Percentiles rank a stretch among this genome's conserved stretches.
These are phyloP conservation scores for Beverwykella pulmonaria DNA, from an alignment of 495 filamentous ascomycete species.

Conservation along the genomic window DNA sequence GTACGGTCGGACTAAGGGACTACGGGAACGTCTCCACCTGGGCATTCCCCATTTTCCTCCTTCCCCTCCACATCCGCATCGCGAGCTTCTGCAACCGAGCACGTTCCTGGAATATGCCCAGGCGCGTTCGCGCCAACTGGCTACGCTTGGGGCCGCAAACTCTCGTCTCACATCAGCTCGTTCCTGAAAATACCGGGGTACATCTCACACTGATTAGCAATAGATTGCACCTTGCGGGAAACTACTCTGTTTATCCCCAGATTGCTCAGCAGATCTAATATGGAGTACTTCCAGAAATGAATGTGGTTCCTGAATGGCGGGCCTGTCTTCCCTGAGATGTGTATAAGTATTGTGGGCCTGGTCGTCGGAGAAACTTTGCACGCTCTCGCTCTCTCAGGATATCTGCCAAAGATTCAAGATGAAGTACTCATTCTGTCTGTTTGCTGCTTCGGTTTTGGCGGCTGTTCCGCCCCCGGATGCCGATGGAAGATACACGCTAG, in stretches of 20 bases:
- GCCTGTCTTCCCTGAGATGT: conserved; percentile 2
- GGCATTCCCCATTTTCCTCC: background rate
- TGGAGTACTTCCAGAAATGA: conserved; percentile 16
- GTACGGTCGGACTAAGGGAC: background rate
- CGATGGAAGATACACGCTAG: conserved; percentile 54
- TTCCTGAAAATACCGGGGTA: conserved; percentile 25
- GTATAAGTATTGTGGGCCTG: conserved; percentile 26
- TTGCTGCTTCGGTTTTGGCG: conserved; percentile 19
- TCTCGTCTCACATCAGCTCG: conserved; percentile 24
- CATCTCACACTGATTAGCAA: conserved; percentile 29
- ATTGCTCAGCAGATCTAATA: conserved; percentile 32
- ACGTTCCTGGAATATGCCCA: conserved; percentile 10
- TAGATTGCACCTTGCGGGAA: conserved; percentile 21
- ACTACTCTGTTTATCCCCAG: conserved; percentile 13
- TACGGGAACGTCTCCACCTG: background rate
- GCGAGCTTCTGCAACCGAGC: background rate
- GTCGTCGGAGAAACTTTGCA: conserved; percentile 5
- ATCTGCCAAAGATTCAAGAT: conserved; percentile 2
- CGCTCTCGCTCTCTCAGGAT: background rate
- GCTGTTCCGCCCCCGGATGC: conserved; percentile 37
- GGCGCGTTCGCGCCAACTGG: background rate
- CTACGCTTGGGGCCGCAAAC: background rate
- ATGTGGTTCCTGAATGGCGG: conserved; percentile 1
- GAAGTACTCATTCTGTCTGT: conserved; percentile 13
- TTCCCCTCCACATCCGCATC: background rate